Evolutionary conservation across 2,329 filamentous ascomycete genomes (phyloP), one percentile per base, ranked within the genome.

Genomic region (Apiospora koreana): DNA sequence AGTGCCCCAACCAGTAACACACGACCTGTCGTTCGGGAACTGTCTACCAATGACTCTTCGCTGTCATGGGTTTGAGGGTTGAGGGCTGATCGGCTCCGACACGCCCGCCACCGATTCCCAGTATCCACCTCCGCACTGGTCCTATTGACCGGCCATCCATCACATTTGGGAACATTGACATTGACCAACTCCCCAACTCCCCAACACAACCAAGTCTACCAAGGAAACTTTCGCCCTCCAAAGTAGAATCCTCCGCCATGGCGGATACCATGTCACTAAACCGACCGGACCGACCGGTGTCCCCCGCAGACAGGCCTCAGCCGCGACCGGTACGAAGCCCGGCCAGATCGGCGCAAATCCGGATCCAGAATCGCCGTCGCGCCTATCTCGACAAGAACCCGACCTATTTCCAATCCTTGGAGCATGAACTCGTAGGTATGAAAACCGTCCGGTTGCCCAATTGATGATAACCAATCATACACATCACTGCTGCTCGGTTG

Each of bases 331-430:
- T 81, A 1, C 83, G 78, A 71, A 83, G 86, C 0, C 79, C 83
- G 1, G 77, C 81, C 31, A 80, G 81, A 65, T 72, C 77, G 5
- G 82, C 81, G 4, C 83, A 83, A 65, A 87, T 94, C 67, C 83
- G 85, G 43, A 82, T 88, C 35, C 94, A 93, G 81, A 97, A 97
- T 81, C 87, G 94, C 67, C 88, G 94, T 18, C 91, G 93, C 74
- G 90, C 91, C 76, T 97, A 94, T 77, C 86, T 97, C 31, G 88
- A 91, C 72, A 84, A 88, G 5, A 88, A 95, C 77, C 91, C 92
- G 2, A 87, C 89, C 69, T 97, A 97, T 82, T 92, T 95, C 78
- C 73, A 80, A 42, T 85, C 79, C 23, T 72, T 83, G 3, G 87
- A 90, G 62, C 87, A 89, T 71, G 87, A 90, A 75, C 82, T 89